Base-by-base conservation (phyloP, 129 eudicot genomes). In the Artemisia tridentata region DNA sequence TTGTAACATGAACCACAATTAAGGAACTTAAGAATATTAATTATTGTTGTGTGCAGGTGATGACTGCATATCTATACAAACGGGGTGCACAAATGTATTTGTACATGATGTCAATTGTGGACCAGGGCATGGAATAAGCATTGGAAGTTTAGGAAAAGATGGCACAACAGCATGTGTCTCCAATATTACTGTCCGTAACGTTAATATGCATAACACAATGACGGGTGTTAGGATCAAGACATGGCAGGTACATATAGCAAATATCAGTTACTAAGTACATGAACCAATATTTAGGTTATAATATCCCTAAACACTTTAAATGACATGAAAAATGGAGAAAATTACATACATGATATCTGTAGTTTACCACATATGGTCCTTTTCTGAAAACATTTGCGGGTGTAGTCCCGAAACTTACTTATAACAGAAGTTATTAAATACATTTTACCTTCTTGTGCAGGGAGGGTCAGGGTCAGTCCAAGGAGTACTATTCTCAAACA, bases 61-160 rank as follows among this genome's bases (percentile, higher is more conserved):
- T 72, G 98, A 92, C 65, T 92, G 98, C 58, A 86, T 92, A 63
- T 92, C 96, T 8, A 89, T 92, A 89, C 98, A 92, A 89, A 89
- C 98, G 7, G 98, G 98, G 69, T 89, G 95, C 80, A 77, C 92
- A 73, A 89, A 92, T 23, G 92, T 92, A 63, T 83, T 78, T 80
- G 78, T 92, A 46, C 92, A 84, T 67, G 81, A 86, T 65, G 88
- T 92, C 34, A 89, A 89, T 70, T 92, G 96, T 76, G 25, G 25
- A 23, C 25, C 25, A 23, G 25, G 25, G 25, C 25, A 23, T 23
- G 25, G 25, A 23, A 23, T 23, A 23, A 23, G 98, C 78, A 89
- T 92, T 51, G 96, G 98, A 43, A 77, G 95, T 46, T 83, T 92
- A 45, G 96, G 98, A 74, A 89, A 79, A 79, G 88, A 86, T 52